phyloP scores from a whole-genome alignment of 192 early-diverging fungal species.

The Irineochytrium annulatum region DNA sequence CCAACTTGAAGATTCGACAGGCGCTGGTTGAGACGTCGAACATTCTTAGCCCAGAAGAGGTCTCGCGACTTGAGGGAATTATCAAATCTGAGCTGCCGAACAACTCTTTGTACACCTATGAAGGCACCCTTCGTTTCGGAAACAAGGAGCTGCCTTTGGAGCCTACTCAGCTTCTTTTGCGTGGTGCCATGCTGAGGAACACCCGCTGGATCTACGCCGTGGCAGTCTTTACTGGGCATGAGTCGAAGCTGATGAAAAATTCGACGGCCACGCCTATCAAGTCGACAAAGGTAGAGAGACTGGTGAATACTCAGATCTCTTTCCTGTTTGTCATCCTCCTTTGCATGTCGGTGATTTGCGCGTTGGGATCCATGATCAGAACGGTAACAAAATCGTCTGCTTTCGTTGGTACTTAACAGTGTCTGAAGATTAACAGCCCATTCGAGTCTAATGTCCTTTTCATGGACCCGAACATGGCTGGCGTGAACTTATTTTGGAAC shows the following conservation, averaged over 20 bases:
- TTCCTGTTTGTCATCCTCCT: slow-evolving; percentile 87
- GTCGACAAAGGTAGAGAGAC: slow-evolving; percentile 80
- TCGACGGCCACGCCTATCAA: slow-evolving; percentile 90
- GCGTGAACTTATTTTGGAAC: slow-evolving; percentile 67
- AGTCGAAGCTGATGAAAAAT: slow-evolving; percentile 96
- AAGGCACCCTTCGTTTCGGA: slow-evolving; percentile 68
- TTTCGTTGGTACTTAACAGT: slow-evolving; percentile 12
- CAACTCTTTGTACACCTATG: slow-evolving; percentile 94
- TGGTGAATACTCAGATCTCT: slow-evolving; percentile 91
- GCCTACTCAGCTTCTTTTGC: slow-evolving; percentile 87
- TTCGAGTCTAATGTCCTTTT: slow-evolving; percentile 36
- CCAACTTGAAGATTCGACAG: slow-evolving; percentile 97
- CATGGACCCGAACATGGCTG: slow-evolving; percentile 7
- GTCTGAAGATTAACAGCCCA: slow-evolving; percentile 19
- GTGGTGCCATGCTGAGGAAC: slow-evolving; percentile 91
- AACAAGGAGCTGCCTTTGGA: slow-evolving; percentile 77
- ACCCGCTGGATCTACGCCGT: slow-evolving; percentile 91
- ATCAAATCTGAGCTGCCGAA: slow-evolving; percentile 93
- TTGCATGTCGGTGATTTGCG: slow-evolving; percentile 77
- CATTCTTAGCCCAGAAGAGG: slow-evolving; percentile 66
- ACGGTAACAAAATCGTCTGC: slow-evolving; percentile 14
- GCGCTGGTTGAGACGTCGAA: slow-evolving; percentile 78
- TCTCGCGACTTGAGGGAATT: slow-evolving; percentile 58
- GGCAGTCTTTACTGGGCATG: slow-evolving; percentile 96
- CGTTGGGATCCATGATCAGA: slow-evolving; percentile 67